Base-by-base conservation (phyloP, 2,329 filamentous ascomycete genomes). In the Arthrinium phaeospermum region DNA sequence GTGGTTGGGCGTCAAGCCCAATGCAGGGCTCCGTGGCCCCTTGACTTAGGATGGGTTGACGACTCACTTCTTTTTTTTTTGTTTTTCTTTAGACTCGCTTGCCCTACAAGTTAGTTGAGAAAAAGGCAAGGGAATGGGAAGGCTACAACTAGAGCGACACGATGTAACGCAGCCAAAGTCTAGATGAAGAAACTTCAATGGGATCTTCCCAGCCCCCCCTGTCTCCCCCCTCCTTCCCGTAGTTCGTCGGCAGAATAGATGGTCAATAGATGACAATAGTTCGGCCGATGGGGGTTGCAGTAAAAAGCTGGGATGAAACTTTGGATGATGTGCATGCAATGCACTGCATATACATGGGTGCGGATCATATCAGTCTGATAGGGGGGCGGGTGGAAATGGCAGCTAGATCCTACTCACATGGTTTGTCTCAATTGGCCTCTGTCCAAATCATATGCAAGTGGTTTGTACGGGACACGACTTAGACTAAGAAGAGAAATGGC, bases 1-100 rank as follows among this genome's bases (percentile, higher is more conserved):
- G 27, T 49, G 67, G 45, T 49, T 49, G 67, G 67, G 67, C 67
- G 27, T 34, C 45, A 49, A 49, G 45, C 47, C 27, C 45, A 30
- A 69, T 69, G 67, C 67, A 69, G 47, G 45, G 67, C 47, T 69
- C 67, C 67, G 67, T 14, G 19, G 34, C 34, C 57, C 14, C n/a
- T 19, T 24, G 57, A 41, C 57, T 41, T 10, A 64, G 34, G 34
- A 41, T 41, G 57, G 57, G 57, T 64, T 41, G 57, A 64, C 57
- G 57, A 41, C 57, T 64, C 57, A 64, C 30, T 64, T 64, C 22
- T 30, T 30, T 30, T 30, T 61, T 61, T 64, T 34, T 34, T 13
- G 3, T 3, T 19, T 34, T 22, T 61, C 30, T 34, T 22, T 57
- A 8, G 5, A 22, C 22, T 64, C 19, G 53, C 30, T 61, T 41